Conservation (phyloP, 1,139 yeast genomes). For the Suhomyces bolitotheri region DNA sequence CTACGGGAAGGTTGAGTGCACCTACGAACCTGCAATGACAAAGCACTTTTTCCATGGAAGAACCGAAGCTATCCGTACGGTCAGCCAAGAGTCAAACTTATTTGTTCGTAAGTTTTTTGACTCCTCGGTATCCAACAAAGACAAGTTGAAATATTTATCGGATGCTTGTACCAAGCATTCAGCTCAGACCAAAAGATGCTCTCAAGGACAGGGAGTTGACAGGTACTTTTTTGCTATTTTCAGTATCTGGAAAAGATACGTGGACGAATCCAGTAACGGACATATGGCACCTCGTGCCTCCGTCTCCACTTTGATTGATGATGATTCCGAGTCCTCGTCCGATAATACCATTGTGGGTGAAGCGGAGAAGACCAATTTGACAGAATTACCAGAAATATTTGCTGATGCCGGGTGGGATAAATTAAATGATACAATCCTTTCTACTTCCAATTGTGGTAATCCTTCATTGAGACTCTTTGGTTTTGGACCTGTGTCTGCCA, state of each 20-base stretch:
- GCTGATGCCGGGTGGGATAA: conserved; percentile 72
- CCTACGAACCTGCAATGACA: conserved; percentile 97
- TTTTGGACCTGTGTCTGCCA: conserved; percentile 87
- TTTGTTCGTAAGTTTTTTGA: conserved; percentile 88
- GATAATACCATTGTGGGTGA: conserved; percentile 23
- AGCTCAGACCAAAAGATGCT: conserved; percentile 63
- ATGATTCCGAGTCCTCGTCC: conserved; percentile 20
- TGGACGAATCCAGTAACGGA: conserved; percentile 27
- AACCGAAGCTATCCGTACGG: conserved; percentile 88
- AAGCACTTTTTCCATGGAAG: conserved; percentile 84
- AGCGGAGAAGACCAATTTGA: conserved; percentile 18
- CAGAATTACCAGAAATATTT: conserved; percentile 50
- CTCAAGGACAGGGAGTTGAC: conserved; percentile 84
- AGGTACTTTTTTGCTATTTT: conserved; percentile 85
- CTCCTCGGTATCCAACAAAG: conserved; percentile 55
- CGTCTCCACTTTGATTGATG: conserved; percentile 19
- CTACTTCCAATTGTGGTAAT: conserved; percentile 61
- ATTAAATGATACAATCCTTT: conserved; percentile 55
- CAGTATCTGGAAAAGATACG: conserved; percentile 83
- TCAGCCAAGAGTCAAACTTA: conserved; percentile 73
- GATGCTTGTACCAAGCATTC: conserved; percentile 74
- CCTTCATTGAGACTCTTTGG: conserved; percentile 87
- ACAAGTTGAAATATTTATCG: conserved; percentile 60
- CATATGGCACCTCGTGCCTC: conserved; percentile 17
- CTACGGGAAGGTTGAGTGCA: conserved; percentile 89